Evolutionary conservation across 2,329 filamentous ascomycete species (phyloP).

Genomic region (Arachnomyces sp.): DNA sequence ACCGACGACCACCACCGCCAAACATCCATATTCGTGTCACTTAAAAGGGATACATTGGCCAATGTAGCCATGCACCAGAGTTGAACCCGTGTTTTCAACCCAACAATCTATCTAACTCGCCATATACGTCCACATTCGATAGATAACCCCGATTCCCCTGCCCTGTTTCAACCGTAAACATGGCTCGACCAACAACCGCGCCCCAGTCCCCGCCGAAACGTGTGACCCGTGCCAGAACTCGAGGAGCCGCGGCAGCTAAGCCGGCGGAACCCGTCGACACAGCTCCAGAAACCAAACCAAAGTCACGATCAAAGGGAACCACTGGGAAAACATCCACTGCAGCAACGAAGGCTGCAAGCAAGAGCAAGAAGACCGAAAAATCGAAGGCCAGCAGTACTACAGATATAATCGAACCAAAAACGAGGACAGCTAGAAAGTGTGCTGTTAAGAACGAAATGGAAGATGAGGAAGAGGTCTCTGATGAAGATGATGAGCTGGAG

Average conservation of each 20-base stretch:
- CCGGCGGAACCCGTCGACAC: slow-evolving; percentile 1
- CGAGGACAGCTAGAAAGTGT: slow-evolving; percentile 4
- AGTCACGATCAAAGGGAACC: slow-evolving; percentile 8
- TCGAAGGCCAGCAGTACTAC: background rate
- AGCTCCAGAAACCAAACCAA: slow-evolving; percentile 5
- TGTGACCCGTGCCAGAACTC: slow-evolving; percentile 12
- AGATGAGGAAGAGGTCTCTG: background rate
- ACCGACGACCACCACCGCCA: too few relatives aligned
- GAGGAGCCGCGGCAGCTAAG: slow-evolving; percentile 2
- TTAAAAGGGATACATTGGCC: too few relatives aligned
- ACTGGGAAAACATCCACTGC: background rate
- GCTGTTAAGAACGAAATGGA: slow-evolving; percentile 6
- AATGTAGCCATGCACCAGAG: too few relatives aligned
- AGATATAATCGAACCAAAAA: background rate
- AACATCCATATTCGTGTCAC: too few relatives aligned
- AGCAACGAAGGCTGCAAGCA: background rate
- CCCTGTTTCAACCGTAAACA: background rate
- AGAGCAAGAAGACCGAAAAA: background rate
- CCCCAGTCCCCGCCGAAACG: slow-evolving; percentile 11
- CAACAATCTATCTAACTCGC: too few relatives aligned
- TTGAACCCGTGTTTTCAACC: too few relatives aligned
- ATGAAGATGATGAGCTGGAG: slow-evolving; percentile 13
- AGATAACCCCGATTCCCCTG: too few relatives aligned
- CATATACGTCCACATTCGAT: too few relatives aligned
- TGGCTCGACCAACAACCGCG: slow-evolving; percentile 10